These are phyloP conservation scores for Leptodontidium sp. DNA, from an alignment of 2,329 filamentous ascomycete genomes.

Conservation along the genomic window DNA sequence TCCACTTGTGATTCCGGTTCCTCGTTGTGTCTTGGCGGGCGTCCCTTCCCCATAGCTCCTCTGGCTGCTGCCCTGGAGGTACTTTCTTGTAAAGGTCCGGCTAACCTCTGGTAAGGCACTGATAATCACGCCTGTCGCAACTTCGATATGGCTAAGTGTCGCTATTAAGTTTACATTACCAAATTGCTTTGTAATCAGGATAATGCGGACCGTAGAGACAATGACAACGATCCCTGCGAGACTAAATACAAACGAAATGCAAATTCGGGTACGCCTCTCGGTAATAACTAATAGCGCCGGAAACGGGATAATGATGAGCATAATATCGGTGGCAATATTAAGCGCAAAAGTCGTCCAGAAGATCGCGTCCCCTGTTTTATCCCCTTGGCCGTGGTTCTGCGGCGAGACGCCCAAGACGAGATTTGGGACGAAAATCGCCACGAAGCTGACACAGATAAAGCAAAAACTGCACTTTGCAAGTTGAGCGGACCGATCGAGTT, in stretches of 20 bases:
- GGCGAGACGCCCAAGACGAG: neutral
- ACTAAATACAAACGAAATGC: conserved; percentile 14
- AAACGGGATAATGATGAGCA: conserved; percentile 14
- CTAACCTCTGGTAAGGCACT: conserved; percentile 19
- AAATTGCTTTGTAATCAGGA: conserved; percentile 1
- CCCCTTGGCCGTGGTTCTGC: neutral
- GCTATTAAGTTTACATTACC: neutral
- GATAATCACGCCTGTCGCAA: conserved; percentile 11
- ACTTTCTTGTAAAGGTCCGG: conserved; percentile 13
- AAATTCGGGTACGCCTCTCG: conserved; percentile 16
- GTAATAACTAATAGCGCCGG: conserved; percentile 18
- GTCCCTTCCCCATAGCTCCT: neutral
- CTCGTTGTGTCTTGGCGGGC: neutral
- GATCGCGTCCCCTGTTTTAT: neutral
- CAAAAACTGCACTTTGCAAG: conserved; percentile 10
- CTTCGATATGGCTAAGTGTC: conserved; percentile 20
- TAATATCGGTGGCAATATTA: conserved; percentile 17
- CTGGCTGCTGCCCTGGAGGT: neutral
- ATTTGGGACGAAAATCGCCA: neutral
- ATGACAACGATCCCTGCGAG: conserved; percentile 5
- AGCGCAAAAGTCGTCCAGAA: conserved; percentile 17
- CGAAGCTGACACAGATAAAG: conserved; percentile 11
- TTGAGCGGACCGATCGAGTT: conserved; percentile 12
- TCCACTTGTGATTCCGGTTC: neutral
- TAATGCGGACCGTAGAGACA: conserved; percentile 10